Evolutionary conservation across 495 filamentous ascomycete species (phyloP), one percentile per base, ranked within the genome.

Genomic region (Penicillium ochrochloron): DNA sequence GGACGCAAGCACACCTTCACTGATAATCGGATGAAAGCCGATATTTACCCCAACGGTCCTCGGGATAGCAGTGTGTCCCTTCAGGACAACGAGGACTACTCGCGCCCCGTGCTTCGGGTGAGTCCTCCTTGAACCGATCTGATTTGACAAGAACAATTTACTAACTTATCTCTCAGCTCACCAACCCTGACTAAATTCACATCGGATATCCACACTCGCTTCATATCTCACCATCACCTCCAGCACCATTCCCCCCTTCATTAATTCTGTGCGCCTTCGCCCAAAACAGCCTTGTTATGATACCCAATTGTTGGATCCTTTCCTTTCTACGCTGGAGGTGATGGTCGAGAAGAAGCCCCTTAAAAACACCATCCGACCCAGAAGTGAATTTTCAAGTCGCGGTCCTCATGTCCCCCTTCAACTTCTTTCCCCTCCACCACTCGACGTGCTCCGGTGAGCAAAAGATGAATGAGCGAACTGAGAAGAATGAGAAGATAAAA

Each of bases 51-150:
- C 52, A 77, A 83, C 57, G 84, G 81, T 39, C 76, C 76, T 41
- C 82, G 81, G 21, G 72, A 81, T 52, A 86, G 83, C 67, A 76
- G 79, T 35, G 70, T 78, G 23, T 85, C 83, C 42, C 80, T 86
- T 35, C 80, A 82, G 55, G 84, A 86, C 57, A 82, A 86, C 53
- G 81, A 83, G 67, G 84, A 86, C 66, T 86, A 86, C 70, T 85
- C 84, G 37, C 78, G 84, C 44, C 84, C 82, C 50, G 84, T 86
- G 57, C 73, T 86, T 65, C 78, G 83, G 12, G 84, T 86, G 67
- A 75, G 83, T 78, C 11, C 21, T 15, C 29, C 31, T 37, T 2
- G n/a, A 21, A 41, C 37, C 37, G 37, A 19, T 12, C 57, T 46
- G 25, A 4, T 25, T 10, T 35, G 2, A 55, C 23, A 35, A 21